Conservation (phyloP, 495 filamentous ascomycete genomes). For the Saxophila tyrrhenica region DNA sequence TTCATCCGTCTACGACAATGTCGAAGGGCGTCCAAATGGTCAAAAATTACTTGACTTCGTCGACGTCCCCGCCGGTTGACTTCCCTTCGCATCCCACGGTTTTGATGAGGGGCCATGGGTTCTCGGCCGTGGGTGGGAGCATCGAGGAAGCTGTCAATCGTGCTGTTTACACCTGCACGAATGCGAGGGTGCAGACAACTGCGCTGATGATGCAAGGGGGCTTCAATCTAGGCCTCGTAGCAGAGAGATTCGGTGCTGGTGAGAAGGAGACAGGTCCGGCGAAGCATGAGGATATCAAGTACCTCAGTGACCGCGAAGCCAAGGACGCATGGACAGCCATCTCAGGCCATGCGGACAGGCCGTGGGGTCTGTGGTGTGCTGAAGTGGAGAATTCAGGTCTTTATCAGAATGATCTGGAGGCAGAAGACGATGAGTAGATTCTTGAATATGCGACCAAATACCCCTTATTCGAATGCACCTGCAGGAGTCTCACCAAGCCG, state of each 20-base stretch:
- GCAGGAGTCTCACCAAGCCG: no score
- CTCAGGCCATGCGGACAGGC: slow-evolving; percentile 11
- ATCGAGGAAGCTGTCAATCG: slow-evolving; percentile 29
- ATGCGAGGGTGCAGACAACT: slow-evolving; percentile 26
- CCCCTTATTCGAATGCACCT: no score
- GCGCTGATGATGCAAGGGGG: slow-evolving; percentile 24
- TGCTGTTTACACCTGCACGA: slow-evolving; percentile 27
- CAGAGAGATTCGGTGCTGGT: slow-evolving; percentile 23
- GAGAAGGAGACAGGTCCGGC: slow-evolving; percentile 30
- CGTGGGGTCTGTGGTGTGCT: slow-evolving; percentile 30
- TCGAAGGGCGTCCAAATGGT: slow-evolving; percentile 9
- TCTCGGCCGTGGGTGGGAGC: slow-evolving; percentile 22
- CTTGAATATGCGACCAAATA: not conserved
- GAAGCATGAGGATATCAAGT: slow-evolving; percentile 27
- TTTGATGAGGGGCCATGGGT: slow-evolving; percentile 31
- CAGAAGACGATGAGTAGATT: not conserved
- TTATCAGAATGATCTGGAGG: slow-evolving; percentile 25
- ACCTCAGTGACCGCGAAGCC: slow-evolving; percentile 27
- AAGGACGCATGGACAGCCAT: slow-evolving; percentile 24
- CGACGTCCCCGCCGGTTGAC: not conserved
- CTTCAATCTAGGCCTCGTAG: slow-evolving; percentile 19
- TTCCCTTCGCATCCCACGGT: slow-evolving; percentile 19
- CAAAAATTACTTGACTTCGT: slow-evolving; percentile 10
- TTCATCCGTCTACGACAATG: slow-evolving; percentile 22
- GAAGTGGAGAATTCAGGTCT: slow-evolving; percentile 26